A percentile compares a stretch with the other conserved stretches of the same genome.
Conservation (phyloP, 2,329 filamentous ascomycete genomes). For the Aspergillus sp. region DNA sequence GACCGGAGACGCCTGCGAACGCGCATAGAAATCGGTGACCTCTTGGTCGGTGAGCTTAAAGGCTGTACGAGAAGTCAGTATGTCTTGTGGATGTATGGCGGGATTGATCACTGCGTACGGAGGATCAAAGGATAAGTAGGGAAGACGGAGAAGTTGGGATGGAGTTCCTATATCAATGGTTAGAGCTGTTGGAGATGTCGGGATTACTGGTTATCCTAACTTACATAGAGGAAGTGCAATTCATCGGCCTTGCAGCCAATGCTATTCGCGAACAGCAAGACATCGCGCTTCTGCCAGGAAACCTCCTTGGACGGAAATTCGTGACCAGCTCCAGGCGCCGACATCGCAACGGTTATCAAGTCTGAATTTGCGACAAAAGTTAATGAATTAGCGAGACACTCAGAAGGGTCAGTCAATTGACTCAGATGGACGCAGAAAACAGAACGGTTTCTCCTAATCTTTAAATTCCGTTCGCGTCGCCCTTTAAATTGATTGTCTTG, state of each 20-base stretch:
- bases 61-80: slow-evolving; percentile 36
- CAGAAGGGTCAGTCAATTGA: not conserved
- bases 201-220: slow-evolving; percentile 17
- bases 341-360: slow-evolving; percentile 29
- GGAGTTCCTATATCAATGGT: slow-evolving; percentile 59
- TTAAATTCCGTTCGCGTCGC: not conserved
- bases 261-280: slow-evolving; percentile 81
- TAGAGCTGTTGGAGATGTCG: not conserved
- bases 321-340: slow-evolving; percentile 59
- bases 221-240: slow-evolving; percentile 85
- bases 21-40: slow-evolving; percentile 76
- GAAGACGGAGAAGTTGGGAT: slow-evolving; percentile 80
- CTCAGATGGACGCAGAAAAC: not conserved
- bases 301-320: slow-evolving; percentile 71
- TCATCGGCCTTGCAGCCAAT: slow-evolving; percentile 81
- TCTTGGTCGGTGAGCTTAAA: slow-evolving; percentile 74
- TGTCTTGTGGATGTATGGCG: slow-evolving; percentile 32
- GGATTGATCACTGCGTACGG: slow-evolving; percentile 38
- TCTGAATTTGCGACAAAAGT: not conserved
- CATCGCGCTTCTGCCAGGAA: slow-evolving; percentile 81
- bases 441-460: too few species aligned
- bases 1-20: slow-evolving; percentile 60
- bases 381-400: not conserved
- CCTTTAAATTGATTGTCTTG: slow-evolving; percentile 1
- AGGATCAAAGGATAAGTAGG: slow-evolving; percentile 82